Conservation (phyloP, 163 green algal species). For the Chlamydomonas reinhardtii region DNA sequence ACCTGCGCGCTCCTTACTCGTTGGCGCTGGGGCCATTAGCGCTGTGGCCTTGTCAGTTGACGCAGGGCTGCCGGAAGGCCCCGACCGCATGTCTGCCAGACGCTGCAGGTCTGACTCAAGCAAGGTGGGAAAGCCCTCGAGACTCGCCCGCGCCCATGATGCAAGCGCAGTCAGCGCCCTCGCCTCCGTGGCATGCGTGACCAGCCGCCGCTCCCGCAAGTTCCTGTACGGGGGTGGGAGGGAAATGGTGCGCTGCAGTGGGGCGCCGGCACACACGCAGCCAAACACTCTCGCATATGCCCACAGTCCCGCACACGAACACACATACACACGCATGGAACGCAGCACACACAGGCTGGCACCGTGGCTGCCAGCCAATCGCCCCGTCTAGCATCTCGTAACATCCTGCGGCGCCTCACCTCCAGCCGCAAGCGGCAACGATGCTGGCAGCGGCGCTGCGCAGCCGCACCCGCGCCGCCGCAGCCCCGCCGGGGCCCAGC, state of each 20-base stretch:
- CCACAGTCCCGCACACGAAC: no score
- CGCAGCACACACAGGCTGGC: neutral
- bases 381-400: no score
- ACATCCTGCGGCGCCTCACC: neutral
- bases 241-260: no score
- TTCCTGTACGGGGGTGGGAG: conserved; percentile 18
- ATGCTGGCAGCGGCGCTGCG: conserved; percentile 14
- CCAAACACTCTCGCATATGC: no score
- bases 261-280: no score
- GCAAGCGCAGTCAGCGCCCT: neutral
- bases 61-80: no score
- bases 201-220: conserved; percentile 20
- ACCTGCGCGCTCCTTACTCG: neutral
- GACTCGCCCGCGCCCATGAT: neutral
- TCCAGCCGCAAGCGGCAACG: conserved; percentile 11
- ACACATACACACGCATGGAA: neutral
- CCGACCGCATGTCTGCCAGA: neutral
- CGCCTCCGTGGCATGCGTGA: neutral
- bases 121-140: neutral
- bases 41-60: no score
- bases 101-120: neutral
- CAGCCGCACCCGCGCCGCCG: neutral
- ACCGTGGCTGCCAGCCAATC: neutral
- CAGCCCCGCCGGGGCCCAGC: neutral
- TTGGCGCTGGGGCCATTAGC: neutral